Evolutionary conservation across 306 rosid species (phyloP).

Genomic region (Dryas alaskensis): DNA sequence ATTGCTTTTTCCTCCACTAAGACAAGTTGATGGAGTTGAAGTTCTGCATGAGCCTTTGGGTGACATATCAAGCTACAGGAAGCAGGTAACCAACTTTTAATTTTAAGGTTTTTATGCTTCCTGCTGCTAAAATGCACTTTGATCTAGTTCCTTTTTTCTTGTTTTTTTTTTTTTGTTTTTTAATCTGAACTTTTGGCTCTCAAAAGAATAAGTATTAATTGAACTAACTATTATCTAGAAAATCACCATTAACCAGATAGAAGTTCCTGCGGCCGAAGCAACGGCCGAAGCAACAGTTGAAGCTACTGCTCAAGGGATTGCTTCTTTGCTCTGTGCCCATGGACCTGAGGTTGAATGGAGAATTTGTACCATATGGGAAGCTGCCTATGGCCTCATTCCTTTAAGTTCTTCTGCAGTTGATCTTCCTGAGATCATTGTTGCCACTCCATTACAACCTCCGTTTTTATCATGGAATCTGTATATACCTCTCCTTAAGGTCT

Average conservation of each 20-base stretch:
- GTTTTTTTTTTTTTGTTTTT: neutral
- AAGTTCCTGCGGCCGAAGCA: slow-evolving; percentile 92
- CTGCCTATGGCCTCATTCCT: slow-evolving; percentile 97
- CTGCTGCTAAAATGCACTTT: slow-evolving; percentile 6
- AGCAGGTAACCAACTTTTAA: slow-evolving; percentile 54
- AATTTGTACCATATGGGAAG: slow-evolving; percentile 99
- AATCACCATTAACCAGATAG: slow-evolving; percentile 55
- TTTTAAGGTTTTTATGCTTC: neutral
- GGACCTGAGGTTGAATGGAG: slow-evolving; percentile 99
- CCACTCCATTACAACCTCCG: slow-evolving; percentile 91
- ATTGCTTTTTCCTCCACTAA: slow-evolving; percentile 84
- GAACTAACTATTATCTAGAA: neutral
- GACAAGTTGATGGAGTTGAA: slow-evolving; percentile 93
- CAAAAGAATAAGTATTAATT: neutral
- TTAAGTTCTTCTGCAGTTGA: slow-evolving; percentile 91
- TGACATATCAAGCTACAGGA: slow-evolving; percentile 72
- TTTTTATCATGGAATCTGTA: slow-evolving; percentile 89
- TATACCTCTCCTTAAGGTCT: slow-evolving; percentile 91
- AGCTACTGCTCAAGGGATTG: slow-evolving; percentile 98
- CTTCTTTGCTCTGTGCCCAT: slow-evolving; percentile 97
- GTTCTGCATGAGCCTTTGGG: slow-evolving; percentile 78
- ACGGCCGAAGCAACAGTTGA: slow-evolving; percentile 90
- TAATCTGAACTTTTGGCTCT: neutral
- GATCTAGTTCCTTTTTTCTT: neutral
- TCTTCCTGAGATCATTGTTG: slow-evolving; percentile 93